Evolutionary conservation across 805 yeast species (phyloP), one percentile per base, ranked within the genome.

Genomic region (Myxozyma lipomycoides): DNA sequence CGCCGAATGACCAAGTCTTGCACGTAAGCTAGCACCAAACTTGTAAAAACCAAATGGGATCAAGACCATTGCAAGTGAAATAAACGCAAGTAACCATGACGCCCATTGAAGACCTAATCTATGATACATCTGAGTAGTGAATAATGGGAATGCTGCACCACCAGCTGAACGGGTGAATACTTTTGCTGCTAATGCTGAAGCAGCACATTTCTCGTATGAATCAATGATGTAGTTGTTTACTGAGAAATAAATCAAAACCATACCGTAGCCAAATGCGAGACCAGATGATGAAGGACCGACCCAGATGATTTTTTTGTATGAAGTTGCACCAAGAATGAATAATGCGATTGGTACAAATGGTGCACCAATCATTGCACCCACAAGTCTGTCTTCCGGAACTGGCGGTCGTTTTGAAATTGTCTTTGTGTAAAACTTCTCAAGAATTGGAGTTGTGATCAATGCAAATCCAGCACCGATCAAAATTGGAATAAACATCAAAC

Each of bases 401-500:
- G 81, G 74, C 37, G 64, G 67, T 6, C 78, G 73, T 10, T 64
- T 61, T 17, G 47, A 7, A 32, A 47, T 42, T 6, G 50, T 57
- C 46, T 69, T 67, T 45, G 78, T 67, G 66, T 88, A 89, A 52
- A 69, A 64, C 56, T 70, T 75, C 67, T 89, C 97, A 56, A 88
- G 67, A 35, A 78, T 61, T 22, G 90, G 88, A 2, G 96, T 88
- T n/a, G 86, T 79, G 5, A 71, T 60, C 32, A 89, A 72, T 0
- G 95, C 95, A 38, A 81, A 67, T 15, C 72, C 67, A 0, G 96
- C 96, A 58, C 97, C 97, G 52, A 89, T 86, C 57, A 89, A 71
- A 62, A 89, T 89, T 22, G 96, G 96, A 62, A 89, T 84, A 61
- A 86, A 77, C 95, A 90, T 86, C 61, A 89, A 71, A 32, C 96